These are phyloP conservation scores for Aspergillus alliaceus DNA, from an alignment of 2,329 filamentous ascomycete species.

Conservation along the genomic window DNA sequence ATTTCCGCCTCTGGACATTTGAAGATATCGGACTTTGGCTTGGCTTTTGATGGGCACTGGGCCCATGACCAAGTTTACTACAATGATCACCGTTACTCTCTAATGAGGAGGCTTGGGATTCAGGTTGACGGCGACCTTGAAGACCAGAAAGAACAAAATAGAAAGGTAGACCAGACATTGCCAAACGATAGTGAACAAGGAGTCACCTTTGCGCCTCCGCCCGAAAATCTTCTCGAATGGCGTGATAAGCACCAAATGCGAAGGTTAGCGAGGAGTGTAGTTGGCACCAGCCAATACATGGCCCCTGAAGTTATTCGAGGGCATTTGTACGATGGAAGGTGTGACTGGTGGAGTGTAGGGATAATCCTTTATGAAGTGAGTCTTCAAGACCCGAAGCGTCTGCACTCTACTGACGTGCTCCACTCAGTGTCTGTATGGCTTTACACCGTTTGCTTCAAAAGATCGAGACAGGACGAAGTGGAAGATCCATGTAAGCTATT, in stretches of 20 bases:
- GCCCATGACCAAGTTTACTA: conserved; percentile 86
- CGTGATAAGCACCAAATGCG: conserved; percentile 69
- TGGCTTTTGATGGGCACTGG: conserved; percentile 96
- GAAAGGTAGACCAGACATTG: conserved; percentile 26
- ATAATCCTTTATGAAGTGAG: conserved; percentile 82
- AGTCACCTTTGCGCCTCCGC: conserved; percentile 35
- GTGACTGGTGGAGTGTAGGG: conserved; percentile 96
- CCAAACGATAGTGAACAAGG: conserved; percentile 20
- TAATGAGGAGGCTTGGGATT: conserved; percentile 76
- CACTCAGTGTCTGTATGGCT: conserved; percentile 77
- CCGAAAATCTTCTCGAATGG: conserved; percentile 65
- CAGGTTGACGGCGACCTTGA: conserved; percentile 70
- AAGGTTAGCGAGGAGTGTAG: conserved; percentile 76
- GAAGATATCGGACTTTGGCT: conserved; percentile 94
- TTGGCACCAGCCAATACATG: conserved; percentile 98
- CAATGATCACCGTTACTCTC: conserved; percentile 74
- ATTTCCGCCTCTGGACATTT: conserved; percentile 85
- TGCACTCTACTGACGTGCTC: background rate
- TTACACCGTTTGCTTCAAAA: conserved; percentile 83
- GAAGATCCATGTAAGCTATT: conserved; percentile 69
- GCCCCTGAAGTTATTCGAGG: conserved; percentile 88
- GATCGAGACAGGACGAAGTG: conserved; percentile 80
- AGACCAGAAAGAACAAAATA: conserved; percentile 63
- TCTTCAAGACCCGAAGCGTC: background rate
- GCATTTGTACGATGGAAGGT: conserved; percentile 82